Base-by-base conservation (phyloP, 495 filamentous ascomycete species). In the Tetracladium setigerum region DNA sequence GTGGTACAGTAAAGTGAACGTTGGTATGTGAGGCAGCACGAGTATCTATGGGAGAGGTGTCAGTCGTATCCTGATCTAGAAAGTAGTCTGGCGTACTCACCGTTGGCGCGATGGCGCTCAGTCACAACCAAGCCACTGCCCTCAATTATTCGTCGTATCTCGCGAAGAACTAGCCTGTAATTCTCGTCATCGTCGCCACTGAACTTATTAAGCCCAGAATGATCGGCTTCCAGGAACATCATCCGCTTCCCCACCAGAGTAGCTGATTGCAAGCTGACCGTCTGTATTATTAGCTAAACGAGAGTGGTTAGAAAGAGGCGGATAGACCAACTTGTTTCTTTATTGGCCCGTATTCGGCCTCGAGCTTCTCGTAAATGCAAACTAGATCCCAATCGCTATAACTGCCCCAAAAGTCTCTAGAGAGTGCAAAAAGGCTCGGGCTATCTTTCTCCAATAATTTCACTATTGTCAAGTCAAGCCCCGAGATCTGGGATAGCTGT, bases 161-260 rank as follows among this genome's bases (percentile, higher is more conserved):
- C 36, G 0, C 42, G 43, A 6, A 47, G 38, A 16, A 52, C 42
- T 12, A 18, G 18, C 30, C 6, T 22, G 30, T 46, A 52, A 19
- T 52, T 52, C 13, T 27, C 42, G 17, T 52, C 36, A 38, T 52
- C 41, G 14, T 41, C 43, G 35, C 44, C 30, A 24, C 38, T 36
- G 24, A 52, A 52, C 49, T 52, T 52, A 30, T 52, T 52, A 34
- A 52, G 49, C 30, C 42, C 44, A 27, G 42, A 46, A 15, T 52
- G 49, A 51, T 45, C 41, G 22, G 41, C 38, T 13, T 44, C 17
- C 14, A 51, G 32, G 19, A 14, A 14, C 8, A 51, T 44, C 48
- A 30, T 51, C 48, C 48, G 33, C 24, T 33, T 45, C 13, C 48
- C 48, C 14, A 44, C 41, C 33, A 6, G 19, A 19, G 9, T 51